Conservation (phyloP, 169 alveolate species). For the Eimeria acervulina region DNA sequence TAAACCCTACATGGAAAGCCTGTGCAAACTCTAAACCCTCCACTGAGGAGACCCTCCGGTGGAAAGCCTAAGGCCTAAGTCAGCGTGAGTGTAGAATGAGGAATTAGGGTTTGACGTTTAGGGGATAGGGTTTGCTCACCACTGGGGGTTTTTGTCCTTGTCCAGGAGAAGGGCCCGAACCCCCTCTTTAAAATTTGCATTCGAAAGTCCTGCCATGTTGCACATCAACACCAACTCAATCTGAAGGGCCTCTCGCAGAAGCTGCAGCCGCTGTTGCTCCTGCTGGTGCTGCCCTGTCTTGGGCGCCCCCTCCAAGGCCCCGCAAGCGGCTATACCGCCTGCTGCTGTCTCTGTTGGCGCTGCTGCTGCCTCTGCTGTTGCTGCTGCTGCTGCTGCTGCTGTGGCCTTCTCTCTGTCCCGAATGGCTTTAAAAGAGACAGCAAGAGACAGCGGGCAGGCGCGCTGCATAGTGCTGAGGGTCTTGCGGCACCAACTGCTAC, state of each 20-base stretch:
- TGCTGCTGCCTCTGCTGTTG: constrained; percentile 21
- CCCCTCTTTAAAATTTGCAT: constrained; percentile 85
- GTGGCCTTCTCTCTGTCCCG: constrained; percentile 31
- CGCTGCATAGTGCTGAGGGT: not conserved
- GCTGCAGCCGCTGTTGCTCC: constrained; percentile 27
- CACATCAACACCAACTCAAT: constrained; percentile 18
- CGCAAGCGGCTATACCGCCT: not conserved
- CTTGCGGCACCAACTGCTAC: constrained; percentile 8
- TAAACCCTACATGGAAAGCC: not conserved
- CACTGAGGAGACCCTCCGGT: not conserved
- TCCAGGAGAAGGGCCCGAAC: constrained; percentile 90
- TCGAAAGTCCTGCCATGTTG: not conserved
- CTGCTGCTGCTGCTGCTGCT: constrained; percentile 25
- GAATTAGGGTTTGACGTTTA: too few species aligned
- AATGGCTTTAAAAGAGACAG: constrained; percentile 20
- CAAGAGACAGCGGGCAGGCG: constrained; percentile 29
- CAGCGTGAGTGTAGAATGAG: too few species aligned
- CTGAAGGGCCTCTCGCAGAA: not conserved
- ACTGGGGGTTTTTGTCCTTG: constrained; percentile 90
- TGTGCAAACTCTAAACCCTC: not conserved
- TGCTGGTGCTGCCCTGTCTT: not conserved
- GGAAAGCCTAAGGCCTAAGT: not conserved
- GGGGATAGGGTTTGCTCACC: constrained; percentile 77
- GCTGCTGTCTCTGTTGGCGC: not conserved
- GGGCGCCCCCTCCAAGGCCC: not conserved